phyloP scores from a whole-genome alignment of 2,329 filamentous ascomycete genomes.

The Colletotrichum sp. region DNA sequence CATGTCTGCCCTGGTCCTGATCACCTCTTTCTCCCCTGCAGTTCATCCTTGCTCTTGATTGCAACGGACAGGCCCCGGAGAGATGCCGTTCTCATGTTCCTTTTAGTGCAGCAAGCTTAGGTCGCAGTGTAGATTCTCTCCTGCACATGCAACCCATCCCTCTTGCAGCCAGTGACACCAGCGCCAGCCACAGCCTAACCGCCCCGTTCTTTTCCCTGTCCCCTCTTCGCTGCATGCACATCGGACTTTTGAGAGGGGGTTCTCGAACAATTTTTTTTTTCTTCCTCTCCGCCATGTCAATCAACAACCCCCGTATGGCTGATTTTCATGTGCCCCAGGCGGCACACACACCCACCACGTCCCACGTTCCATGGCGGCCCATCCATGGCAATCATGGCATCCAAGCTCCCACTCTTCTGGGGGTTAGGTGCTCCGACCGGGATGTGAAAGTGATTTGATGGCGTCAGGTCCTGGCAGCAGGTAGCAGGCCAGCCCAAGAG shows the following conservation, averaged over 20 bases:
- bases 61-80: not conserved
- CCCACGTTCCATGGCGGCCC: not conserved
- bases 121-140: slow-evolving; percentile 1
- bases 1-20: not conserved
- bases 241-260: not conserved
- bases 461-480: not conserved
- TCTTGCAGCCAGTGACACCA: not conserved
- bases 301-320: not conserved
- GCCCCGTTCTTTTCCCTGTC: not conserved
- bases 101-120: not conserved
- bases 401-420: slow-evolving; percentile 1
- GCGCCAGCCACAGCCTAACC: slow-evolving; percentile 5
- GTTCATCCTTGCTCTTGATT: not conserved
- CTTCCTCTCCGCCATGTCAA: not conserved
- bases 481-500: not conserved
- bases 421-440: slow-evolving; percentile 3
- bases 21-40: not conserved
- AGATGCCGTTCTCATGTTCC: not conserved
- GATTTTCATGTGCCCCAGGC: slow-evolving; percentile 1
- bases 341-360: not conserved
- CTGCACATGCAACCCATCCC: not conserved
- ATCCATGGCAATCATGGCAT: not conserved
- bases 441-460: slow-evolving; percentile 6
- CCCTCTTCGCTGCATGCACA: not conserved
- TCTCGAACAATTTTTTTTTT: not conserved